Conservation (phyloP, 306 rosid species). For the Senna siamea region DNA sequence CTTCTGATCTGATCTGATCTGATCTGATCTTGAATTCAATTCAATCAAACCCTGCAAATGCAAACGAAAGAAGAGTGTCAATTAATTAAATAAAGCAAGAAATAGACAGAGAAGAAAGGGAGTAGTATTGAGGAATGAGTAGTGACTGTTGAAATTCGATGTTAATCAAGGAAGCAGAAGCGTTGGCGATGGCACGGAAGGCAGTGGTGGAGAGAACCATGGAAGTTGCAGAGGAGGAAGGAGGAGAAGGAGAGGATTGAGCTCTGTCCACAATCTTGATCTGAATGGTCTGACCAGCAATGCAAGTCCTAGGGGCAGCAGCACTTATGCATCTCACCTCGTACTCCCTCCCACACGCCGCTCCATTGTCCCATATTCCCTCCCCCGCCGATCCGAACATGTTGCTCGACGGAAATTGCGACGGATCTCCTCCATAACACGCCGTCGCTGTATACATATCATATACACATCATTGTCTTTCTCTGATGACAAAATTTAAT, state of each 20-base stretch:
- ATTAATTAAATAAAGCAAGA: not conserved
- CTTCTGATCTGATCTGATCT: no score
- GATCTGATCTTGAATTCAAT: no score
- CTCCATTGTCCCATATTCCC: slow-evolving; percentile 91
- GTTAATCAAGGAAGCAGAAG: slow-evolving; percentile 51
- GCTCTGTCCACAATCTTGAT: slow-evolving; percentile 78
- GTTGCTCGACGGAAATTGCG: slow-evolving; percentile 60
- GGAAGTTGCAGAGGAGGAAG: slow-evolving; percentile 45
- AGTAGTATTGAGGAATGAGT: no score
- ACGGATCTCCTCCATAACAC: slow-evolving; percentile 51
- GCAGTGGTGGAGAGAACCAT: slow-evolving; percentile 68
- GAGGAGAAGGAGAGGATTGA: slow-evolving; percentile 44
- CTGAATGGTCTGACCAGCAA: slow-evolving; percentile 55
- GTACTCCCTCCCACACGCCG: slow-evolving; percentile 80
- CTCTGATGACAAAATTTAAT: no score
- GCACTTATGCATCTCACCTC: slow-evolving; percentile 76
- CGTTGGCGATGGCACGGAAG: slow-evolving; percentile 57
- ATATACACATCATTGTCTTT: no score
- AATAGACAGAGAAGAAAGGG: no score
- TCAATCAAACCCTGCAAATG: no score
- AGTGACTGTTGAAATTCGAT: slow-evolving; percentile 69
- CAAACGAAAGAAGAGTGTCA: no score
- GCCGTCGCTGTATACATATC: slow-evolving; percentile 54
- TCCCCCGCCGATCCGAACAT: slow-evolving; percentile 80
- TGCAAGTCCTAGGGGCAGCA: slow-evolving; percentile 48